Base-by-base conservation (phyloP, 2,329 filamentous ascomycete genomes). In the Proliferodiscus dingleyae region DNA sequence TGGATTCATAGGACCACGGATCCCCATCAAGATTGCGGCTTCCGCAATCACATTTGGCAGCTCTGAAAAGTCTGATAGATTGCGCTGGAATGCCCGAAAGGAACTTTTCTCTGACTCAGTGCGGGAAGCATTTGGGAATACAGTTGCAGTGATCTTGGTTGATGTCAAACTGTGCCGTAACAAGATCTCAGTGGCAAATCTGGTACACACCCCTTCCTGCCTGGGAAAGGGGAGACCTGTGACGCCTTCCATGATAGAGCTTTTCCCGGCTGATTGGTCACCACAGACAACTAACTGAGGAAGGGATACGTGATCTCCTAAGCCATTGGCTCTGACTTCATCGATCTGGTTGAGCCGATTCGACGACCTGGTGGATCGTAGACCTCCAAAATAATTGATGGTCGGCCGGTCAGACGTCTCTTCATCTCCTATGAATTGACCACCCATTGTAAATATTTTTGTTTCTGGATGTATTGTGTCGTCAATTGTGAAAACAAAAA, bases 181-280 rank as follows among this genome's bases (percentile, higher is more conserved):
- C 4, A 67, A 66, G 21, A 73, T 71, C 45, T 72, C 62, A 0
- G 69, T 72, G 1, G 68, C 65, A 46, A 70, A 72, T 3, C 66
- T 57, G 2, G 69, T 72, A 33, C 68, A 72, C 2, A 68, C 53
- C 4, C 63, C 63, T 28, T 57, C 58, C 21, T 63, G 56, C 4
- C 62, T 61, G 16, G 68, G 69, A 47, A 71, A 69, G 2, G 61
- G 61, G 4, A 69, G 50, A 1, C 57, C 56, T 3, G 66, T 68
- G 41, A 66, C 19, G 30, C 58, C 50, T 54, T 67, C 51, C 16
- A 66, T 43, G 19, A 62, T 45, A 11, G 56, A 69, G 28, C 51
- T 63, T 55, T 61, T 66, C 3, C 68, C 67, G 28, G 59, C 61
- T 6, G 24, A 26, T 11, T 26, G 24, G 6, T 6, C 11, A 6